These are phyloP conservation scores for Gossypium thurberi DNA, from an alignment of 345 rosid species.

Conservation along the genomic window DNA sequence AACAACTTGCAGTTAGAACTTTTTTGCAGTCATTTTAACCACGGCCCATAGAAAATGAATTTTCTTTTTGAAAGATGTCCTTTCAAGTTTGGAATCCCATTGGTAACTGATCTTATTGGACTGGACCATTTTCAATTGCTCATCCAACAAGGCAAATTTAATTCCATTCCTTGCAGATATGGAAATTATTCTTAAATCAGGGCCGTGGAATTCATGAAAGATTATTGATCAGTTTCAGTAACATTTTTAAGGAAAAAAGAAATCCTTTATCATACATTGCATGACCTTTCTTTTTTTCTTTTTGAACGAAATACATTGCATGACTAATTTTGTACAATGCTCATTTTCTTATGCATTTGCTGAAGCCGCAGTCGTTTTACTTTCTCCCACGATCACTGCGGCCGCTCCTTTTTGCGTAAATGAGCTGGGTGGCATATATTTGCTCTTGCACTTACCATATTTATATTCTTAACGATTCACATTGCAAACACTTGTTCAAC, in stretches of 20 bases:
- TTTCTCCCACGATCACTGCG: neutral
- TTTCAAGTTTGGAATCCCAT: neutral
- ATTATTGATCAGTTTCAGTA: neutral
- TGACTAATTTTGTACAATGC: neutral
- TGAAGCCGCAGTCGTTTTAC: neutral
- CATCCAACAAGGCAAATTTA: constrained; percentile 1
- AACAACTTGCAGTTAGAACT: neutral
- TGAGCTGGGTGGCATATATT: constrained; percentile 1
- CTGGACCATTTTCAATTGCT: neutral
- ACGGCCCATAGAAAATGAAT: neutral
- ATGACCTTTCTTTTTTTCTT: too few relatives aligned
- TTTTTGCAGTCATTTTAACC: neutral
- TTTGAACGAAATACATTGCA: neutral
- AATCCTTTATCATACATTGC: neutral
- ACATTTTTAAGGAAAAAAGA: neutral
- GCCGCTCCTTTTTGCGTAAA: neutral
- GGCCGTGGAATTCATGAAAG: neutral
- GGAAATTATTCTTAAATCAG: neutral
- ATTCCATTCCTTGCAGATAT: constrained; percentile 11
- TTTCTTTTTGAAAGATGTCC: neutral
- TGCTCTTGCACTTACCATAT: neutral
- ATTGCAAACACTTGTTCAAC: neutral
- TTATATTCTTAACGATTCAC: neutral
- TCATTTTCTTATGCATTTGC: neutral
- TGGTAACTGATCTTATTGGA: neutral